Evolutionary conservation across 164 flowering plant species (phyloP), one percentile per base, ranked within the genome.

Genomic region (Kalanchoe fedtschenkoi): DNA sequence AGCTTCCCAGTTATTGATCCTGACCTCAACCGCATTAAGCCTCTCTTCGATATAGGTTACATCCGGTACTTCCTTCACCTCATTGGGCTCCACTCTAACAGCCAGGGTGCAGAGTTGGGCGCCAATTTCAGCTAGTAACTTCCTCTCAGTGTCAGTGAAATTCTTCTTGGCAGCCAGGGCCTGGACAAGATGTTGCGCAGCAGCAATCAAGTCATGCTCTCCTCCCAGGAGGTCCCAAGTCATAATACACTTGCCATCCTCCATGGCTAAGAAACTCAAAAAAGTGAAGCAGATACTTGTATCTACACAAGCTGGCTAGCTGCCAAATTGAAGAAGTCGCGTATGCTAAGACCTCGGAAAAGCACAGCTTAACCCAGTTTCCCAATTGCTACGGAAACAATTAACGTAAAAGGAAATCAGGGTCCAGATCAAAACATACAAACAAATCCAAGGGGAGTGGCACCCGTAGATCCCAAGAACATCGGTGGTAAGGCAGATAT

Each of bases 1-100:
- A 5, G 69, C 68, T 16, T 83, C 87, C 85, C 88, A 75, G 61
- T 64, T 67, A 80, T 71, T 71, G 57, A 89, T 58, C 77, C 79
- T 89, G 46, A 77, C 82, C 60, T 76, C 74, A 60, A 82, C 43
- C 21, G 41, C 42, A 61, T 71, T 63, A 17, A 86, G 77, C 59
- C 57, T 66, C 62, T 70, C 61, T 56, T 82, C 82, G 44, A 77
- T 69, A 53, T 75, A 51, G 28, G 24, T n/a, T 51, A 10, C 56
- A 1, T 22, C 54, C 85, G 44, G 59, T 37, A 29, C 33, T 16
- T 9, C 70, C 58, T 63, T 35, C 33, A 43, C 56, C 39, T 9
- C 58, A 57, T 69, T 65, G 33, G 24, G 58, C 34, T 80, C 86
- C 4, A 63, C 56, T 0, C 32, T 17, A 2, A 29, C 32, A 5